A percentile compares a stretch with the other conserved stretches of the same genome.
phyloP scores from a whole-genome alignment of 176 grass and related monocot genomes.

The Raddia guianensis region DNA sequence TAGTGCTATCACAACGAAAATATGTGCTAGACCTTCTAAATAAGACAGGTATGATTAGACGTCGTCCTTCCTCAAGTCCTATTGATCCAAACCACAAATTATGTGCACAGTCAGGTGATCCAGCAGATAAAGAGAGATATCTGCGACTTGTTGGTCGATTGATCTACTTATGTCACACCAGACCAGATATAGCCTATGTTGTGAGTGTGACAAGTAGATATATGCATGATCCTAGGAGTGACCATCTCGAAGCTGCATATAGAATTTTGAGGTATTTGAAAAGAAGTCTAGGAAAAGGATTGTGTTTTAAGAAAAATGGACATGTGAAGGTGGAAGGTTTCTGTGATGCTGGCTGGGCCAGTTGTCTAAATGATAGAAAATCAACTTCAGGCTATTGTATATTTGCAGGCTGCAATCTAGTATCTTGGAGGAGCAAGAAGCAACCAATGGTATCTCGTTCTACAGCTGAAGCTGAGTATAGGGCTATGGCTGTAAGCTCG shows the following conservation, averaged over 20 bases:
- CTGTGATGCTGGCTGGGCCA: neutral
- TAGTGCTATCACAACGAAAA: too few species aligned
- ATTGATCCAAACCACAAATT: too few species aligned
- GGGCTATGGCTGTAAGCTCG: neutral
- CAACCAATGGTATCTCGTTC: neutral
- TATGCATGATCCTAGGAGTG: too few species aligned
- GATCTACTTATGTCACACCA: neutral
- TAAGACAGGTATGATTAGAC: too few species aligned
- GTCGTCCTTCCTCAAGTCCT: too few species aligned
- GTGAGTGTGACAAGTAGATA: too few species aligned
- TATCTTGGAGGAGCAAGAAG: neutral
- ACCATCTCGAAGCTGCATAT: neutral
- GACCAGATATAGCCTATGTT: neutral
- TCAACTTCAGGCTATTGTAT: too few species aligned
- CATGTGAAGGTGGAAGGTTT: neutral
- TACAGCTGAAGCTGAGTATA: neutral
- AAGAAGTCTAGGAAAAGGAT: neutral
- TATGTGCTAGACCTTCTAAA: too few species aligned
- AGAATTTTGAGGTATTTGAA: neutral
- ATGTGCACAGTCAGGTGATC: too few species aligned
- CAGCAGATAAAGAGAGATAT: neutral
- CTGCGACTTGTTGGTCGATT: too few species aligned
- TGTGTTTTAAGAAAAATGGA: neutral
- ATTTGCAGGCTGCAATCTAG: too few species aligned
- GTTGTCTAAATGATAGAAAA: too few species aligned